Evolutionary conservation across 192 early-diverging fungal species (phyloP).

Genomic region (Rhizoclosmatium globosum): DNA sequence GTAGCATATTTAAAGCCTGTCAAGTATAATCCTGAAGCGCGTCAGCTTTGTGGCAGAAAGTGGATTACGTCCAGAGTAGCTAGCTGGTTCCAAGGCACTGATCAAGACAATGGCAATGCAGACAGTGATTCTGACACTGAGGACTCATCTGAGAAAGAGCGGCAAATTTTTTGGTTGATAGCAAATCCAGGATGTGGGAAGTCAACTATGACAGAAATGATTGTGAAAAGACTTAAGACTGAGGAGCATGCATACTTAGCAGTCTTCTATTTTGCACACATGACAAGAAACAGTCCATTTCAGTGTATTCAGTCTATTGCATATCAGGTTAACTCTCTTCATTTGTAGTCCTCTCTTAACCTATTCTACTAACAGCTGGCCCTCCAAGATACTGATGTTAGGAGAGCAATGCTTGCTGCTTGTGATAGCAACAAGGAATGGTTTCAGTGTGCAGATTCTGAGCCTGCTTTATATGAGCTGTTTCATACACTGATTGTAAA

Average conservation of each 20-base stretch:
- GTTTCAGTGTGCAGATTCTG: background rate
- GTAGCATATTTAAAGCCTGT: background rate
- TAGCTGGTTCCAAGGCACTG: background rate
- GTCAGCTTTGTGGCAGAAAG: background rate
- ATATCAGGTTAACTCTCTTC: background rate
- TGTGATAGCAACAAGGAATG: background rate
- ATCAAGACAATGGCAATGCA: background rate
- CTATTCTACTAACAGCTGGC: background rate
- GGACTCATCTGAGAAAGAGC: background rate
- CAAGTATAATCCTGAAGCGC: background rate
- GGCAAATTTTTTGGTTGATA: background rate
- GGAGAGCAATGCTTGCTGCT: background rate
- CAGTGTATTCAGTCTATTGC: background rate
- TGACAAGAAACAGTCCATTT: background rate
- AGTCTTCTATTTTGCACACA: background rate
- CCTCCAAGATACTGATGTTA: background rate
- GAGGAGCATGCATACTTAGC: background rate
- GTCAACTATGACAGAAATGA: background rate
- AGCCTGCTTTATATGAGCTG: background rate
- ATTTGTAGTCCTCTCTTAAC: background rate
- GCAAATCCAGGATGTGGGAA: background rate
- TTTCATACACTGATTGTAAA: background rate
- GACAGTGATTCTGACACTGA: background rate
- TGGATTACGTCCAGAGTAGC: background rate
- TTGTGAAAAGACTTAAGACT: background rate